Percentiles rank a stretch among this genome's conserved stretches.
phyloP scores from a whole-genome alignment of 1,284 basidiomycete species.

The Puccinia sorghi region DNA sequence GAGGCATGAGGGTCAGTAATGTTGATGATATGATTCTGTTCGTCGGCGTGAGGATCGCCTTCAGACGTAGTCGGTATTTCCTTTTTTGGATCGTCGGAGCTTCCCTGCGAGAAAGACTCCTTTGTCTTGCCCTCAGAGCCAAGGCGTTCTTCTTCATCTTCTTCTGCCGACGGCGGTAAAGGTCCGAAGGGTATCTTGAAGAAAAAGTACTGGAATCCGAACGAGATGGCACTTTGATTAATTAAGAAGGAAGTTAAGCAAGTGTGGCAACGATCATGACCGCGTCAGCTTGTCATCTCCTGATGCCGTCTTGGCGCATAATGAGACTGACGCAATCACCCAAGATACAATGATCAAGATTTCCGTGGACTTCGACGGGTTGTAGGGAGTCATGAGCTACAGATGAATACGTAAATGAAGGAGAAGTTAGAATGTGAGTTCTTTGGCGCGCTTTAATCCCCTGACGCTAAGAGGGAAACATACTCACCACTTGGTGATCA shows the following conservation, averaged over 20 bases:
- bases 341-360: conserved; percentile 23
- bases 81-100: not conserved
- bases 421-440: not conserved
- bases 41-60: not conserved
- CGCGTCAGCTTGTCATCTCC: not conserved
- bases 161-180: not conserved
- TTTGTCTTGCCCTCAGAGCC: conserved; percentile 8
- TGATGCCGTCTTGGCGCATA: no score
- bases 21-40: not conserved
- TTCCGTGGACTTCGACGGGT: conserved; percentile 7
- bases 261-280: not conserved
- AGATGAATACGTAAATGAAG: not conserved
- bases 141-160: conserved; percentile 27
- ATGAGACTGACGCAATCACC: conserved; percentile 15
- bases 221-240: conserved; percentile 10
- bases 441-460: not conserved
- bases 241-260: not conserved
- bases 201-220: conserved; percentile 23
- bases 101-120: conserved; percentile 10
- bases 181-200: conserved; percentile 23
- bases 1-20: conserved; percentile 4
- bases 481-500: conserved; percentile 16
- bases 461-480: not conserved
- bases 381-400: conserved; percentile 17
- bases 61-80: not conserved